phyloP scores from a whole-genome alignment of 140 eudicot genomes.

The Ambrosia hybrid region DNA sequence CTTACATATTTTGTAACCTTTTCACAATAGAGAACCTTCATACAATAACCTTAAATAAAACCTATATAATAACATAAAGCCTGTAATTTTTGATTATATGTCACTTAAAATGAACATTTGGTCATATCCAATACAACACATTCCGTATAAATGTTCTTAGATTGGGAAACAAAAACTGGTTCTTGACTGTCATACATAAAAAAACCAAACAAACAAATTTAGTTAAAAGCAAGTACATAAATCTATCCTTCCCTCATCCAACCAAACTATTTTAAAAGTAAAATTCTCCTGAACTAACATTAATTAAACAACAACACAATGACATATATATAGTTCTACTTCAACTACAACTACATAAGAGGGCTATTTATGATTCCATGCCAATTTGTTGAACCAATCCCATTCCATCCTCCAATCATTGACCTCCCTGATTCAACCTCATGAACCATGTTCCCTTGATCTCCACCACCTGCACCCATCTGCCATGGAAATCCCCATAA shows the following conservation, averaged over 20 bases:
- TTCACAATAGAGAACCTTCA: too few relatives aligned
- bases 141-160: conserved; percentile 18
- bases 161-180: conserved; percentile 37
- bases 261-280: conserved; percentile 32
- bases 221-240: conserved; percentile 40
- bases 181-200: conserved; percentile 36
- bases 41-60: background rate
- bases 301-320: conserved; percentile 11
- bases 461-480: conserved; percentile 48
- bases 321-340: conserved; percentile 6
- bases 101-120: conserved; percentile 11
- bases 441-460: conserved; percentile 42
- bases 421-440: conserved; percentile 56
- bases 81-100: background rate
- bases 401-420: conserved; percentile 62
- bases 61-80: background rate
- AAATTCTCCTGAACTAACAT: conserved; percentile 27
- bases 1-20: too few relatives aligned
- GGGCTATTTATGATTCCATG: conserved; percentile 87
- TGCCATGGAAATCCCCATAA: conserved; percentile 91
- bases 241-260: conserved; percentile 34
- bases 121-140: conserved; percentile 24
- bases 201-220: conserved; percentile 41
- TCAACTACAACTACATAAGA: conserved; percentile 45
- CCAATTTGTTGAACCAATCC: conserved; percentile 64